Evolutionary conservation across 1,284 basidiomycete species (phyloP).

Genomic region (Cutaneotrichosporon dermatis): DNA sequence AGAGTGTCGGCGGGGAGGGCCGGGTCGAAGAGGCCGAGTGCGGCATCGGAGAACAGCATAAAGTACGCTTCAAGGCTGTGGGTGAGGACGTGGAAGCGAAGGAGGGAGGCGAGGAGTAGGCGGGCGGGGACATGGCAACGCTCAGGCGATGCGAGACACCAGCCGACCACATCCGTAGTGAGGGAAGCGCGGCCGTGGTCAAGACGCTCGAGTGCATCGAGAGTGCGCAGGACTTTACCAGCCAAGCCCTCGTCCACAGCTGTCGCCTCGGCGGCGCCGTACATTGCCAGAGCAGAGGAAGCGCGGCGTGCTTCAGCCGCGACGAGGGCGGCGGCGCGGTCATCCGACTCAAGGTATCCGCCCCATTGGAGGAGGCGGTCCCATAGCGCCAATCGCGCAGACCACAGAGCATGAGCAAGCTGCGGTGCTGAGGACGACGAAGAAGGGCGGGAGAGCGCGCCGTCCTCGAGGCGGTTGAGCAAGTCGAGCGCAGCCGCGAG

Average conservation of each 20-base stretch:
- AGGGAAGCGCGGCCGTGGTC: constrained; percentile 30
- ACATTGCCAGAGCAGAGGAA: constrained; percentile 15
- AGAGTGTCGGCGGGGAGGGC: constrained; percentile 20
- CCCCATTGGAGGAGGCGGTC: constrained; percentile 34
- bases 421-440: not conserved
- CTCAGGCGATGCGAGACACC: constrained; percentile 29
- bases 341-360: constrained; percentile 43
- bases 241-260: constrained; percentile 18
- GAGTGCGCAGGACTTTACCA: constrained; percentile 14
- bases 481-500: constrained; percentile 18
- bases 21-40: constrained; percentile 20
- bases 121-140: constrained; percentile 14
- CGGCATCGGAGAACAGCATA: constrained; percentile 19
- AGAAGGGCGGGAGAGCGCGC: constrained; percentile 2
- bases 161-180: constrained; percentile 26
- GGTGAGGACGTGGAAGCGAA: constrained; percentile 34
- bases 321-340: constrained; percentile 25
- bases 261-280: constrained; percentile 15
- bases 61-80: constrained; percentile 28
- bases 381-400: constrained; percentile 28
- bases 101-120: constrained; percentile 23
- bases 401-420: constrained; percentile 10
- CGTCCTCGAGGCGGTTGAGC: constrained; percentile 21
- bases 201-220: constrained; percentile 27
- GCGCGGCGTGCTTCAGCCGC: constrained; percentile 18